Conservation (phyloP, 768 basidiomycete species). For the Leccinum uliginosum region DNA sequence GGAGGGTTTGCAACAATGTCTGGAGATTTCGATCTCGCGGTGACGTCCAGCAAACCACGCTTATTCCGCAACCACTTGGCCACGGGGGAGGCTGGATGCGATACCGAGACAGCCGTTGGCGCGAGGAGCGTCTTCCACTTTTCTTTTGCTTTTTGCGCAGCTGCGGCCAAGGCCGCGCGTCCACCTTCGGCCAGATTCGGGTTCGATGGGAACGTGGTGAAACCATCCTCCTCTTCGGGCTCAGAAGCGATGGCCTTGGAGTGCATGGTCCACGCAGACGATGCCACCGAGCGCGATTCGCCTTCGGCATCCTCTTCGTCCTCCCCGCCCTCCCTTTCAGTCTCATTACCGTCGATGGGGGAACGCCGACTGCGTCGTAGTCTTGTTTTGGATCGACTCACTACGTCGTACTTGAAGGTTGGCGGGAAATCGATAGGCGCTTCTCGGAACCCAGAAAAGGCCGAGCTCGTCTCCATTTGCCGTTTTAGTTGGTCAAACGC, state of each 20-base stretch:
- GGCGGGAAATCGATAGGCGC: slow-evolving; percentile 82
- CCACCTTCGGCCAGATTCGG: slow-evolving; percentile 29
- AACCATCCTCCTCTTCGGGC: slow-evolving; percentile 40
- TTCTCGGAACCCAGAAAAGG: slow-evolving; percentile 78
- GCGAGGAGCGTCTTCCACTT: slow-evolving; percentile 50
- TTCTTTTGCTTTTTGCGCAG: slow-evolving; percentile 52
- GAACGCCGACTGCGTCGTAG: slow-evolving; percentile 35
- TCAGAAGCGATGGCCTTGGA: slow-evolving; percentile 35
- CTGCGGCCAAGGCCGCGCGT: slow-evolving; percentile 36
- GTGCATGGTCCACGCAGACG: slow-evolving; percentile 45
- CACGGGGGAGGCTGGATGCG: slow-evolving; percentile 23
- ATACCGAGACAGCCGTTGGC: slow-evolving; percentile 28
- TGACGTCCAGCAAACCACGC: slow-evolving; percentile 12
- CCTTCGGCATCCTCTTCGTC: slow-evolving; percentile 38
- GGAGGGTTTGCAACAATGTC: slow-evolving; percentile 24
- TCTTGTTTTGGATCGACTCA: slow-evolving; percentile 46
- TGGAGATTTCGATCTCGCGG: slow-evolving; percentile 18
- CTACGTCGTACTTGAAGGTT: slow-evolving; percentile 91
- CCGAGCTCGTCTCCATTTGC: slow-evolving; percentile 64
- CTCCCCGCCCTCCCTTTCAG: slow-evolving; percentile 35
- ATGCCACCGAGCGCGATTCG: slow-evolving; percentile 52
- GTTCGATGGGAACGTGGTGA: slow-evolving; percentile 24
- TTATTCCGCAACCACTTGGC: slow-evolving; percentile 30
- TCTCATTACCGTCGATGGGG: slow-evolving; percentile 37
- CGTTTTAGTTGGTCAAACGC: slow-evolving; percentile 85